Evolutionary conservation across 306 rosid genomes (phyloP), one percentile per base, ranked within the genome.

Genomic region (Gastrolobium villosum): DNA sequence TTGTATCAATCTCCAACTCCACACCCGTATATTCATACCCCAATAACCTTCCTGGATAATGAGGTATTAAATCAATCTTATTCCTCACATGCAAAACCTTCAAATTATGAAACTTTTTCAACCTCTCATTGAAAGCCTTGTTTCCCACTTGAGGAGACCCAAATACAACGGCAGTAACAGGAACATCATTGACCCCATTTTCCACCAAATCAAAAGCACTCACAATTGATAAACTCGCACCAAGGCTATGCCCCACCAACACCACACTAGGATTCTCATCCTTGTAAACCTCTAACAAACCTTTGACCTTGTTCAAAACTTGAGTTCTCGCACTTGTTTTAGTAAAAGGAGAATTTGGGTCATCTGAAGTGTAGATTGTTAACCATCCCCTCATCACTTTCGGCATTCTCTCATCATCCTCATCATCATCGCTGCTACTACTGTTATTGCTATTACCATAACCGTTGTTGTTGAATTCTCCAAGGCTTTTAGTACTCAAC

Each of bases 301-400:
- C 65, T 7, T 86, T 81, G 9, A 92, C 67, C 7, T 13, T 79
- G 1, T 14, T 35, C 5, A 54, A 4, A 20, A 92, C 77, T 37
- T 92, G 93, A 0, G 66, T 45, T 81, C 96, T 86, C 0, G 83
- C 92, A 10, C 89, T 90, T 6, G 40, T 7, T 75, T 87, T 90
- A 0, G 89, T 88, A 72, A 88, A 92, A 0, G 75, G 11, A 0
- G 93, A 89, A 1, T 70, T 86, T 6, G 88, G 71, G 54, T 90
- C 86, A 2, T 79, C 69, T 0, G 92, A 88, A 0, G 43, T 82
- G 81, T 92, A 92, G 35, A 92, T 88, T 7, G 86, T 80, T 0
- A 90, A 82, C 97, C 97, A 92, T 6, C 96, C 97, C 65, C 49
- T 78, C 93, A 90, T 90, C 0, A 92, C 85, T 48, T 81, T 88